Base-by-base conservation (phyloP, 805 yeast genomes). In the Myxozyma neotropica region DNA sequence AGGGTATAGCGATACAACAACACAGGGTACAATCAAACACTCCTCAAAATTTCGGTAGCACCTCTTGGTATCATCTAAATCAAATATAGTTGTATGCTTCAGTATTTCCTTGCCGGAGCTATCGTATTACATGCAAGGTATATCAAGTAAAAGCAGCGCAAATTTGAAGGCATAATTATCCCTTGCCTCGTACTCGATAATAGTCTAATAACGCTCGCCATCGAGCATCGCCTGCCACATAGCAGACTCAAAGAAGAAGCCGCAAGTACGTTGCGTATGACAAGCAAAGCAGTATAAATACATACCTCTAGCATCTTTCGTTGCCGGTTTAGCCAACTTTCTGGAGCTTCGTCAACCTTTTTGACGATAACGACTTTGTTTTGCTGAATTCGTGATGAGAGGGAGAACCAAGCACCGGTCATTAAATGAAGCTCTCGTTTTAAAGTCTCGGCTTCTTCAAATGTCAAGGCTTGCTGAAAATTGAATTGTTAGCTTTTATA, bases 381-480 rank as follows among this genome's bases (percentile, higher is more conserved):
- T 43, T 67, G 71, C 43, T 68, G 71, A 29, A 70, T 66, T 10
- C 72, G 55, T 10, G 70, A 56, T 1, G 67, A 55, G 19, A 69
- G 57, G n/a, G 70, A 56, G 45, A 54, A 68, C 72, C 72, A 70
- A 10, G 72, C 72, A 24, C 68, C 54, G 4, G 69, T 57, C 64
- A 70, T 68, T 15, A 70, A 53, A 10, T 57, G 58, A 21, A 61
- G 51, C 52, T 70, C 72, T 2, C 60, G 64, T 19, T 29, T 43
- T 13, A 63, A 38, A 17, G 33, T 24, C 17, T 55, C 59, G 2
- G 65, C 52, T 52, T 61, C 61, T 33, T 61, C 65, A 12, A n/a
- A 39, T 7, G 65, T 43, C 4, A 61, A 27, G 12, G 38, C 7
- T 4, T 19, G 15, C 64, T 58, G 23, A 10, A 23, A 19, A 17